Conservation (phyloP, 148 eudicot species). For the Vaccinium myrtillus region DNA sequence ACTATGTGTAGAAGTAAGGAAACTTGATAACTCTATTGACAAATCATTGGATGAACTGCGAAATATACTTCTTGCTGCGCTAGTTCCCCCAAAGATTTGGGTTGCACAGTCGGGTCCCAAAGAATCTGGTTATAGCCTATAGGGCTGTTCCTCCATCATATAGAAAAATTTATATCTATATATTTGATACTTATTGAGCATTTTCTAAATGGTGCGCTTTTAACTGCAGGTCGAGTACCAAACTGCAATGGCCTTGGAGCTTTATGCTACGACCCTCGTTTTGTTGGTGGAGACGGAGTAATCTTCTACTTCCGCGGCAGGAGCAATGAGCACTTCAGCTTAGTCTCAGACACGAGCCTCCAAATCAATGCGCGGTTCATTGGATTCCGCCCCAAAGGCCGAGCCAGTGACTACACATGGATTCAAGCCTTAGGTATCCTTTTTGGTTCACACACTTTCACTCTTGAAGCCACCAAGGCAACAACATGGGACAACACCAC, state of each 20-base stretch:
- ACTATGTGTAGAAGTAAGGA: not conserved
- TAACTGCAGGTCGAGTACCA: slow-evolving; percentile 7
- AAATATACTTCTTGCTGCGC: not conserved
- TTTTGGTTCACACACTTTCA: slow-evolving; percentile 25
- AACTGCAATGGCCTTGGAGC: slow-evolving; percentile 38
- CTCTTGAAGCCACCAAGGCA: slow-evolving; percentile 34
- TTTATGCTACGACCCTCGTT: slow-evolving; percentile 41
- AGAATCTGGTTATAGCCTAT: too few species aligned
- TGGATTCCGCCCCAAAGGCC: slow-evolving; percentile 34
- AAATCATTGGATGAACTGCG: not conserved
- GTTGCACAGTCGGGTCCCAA: too few species aligned
- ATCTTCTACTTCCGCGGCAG: slow-evolving; percentile 41
- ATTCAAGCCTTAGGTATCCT: slow-evolving; percentile 39
- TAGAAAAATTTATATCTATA: too few species aligned
- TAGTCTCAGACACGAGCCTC: slow-evolving; percentile 34
- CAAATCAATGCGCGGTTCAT: slow-evolving; percentile 49
- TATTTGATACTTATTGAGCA: too few species aligned
- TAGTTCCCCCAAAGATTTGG: not conserved
- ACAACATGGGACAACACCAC: slow-evolving; percentile 23
- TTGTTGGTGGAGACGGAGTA: slow-evolving; percentile 40
- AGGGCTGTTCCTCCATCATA: too few species aligned
- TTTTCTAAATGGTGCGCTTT: not conserved
- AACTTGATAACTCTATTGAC: not conserved
- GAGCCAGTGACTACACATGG: slow-evolving; percentile 43
- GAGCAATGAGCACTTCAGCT: slow-evolving; percentile 34